Conservation (phyloP, 192 early-diverging fungal species). For the Pilaira anomala region DNA sequence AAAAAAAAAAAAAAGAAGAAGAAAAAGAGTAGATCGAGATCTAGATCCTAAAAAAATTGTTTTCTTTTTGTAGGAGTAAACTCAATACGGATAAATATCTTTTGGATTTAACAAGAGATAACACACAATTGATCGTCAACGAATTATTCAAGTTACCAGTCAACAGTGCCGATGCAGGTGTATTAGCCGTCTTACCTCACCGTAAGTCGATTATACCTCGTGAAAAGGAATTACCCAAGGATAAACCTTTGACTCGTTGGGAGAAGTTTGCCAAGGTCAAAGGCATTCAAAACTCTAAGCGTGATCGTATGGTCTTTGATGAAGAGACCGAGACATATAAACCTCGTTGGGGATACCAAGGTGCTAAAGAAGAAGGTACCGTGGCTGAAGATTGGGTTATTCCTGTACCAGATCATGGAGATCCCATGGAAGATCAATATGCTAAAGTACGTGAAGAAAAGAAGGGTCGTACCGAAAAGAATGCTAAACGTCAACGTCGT, state of each 20-base stretch:
- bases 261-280: constrained; percentile 97
- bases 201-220: constrained; percentile 70
- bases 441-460: constrained; percentile 75
- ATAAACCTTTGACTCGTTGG: constrained; percentile 91
- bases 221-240: constrained; percentile 91
- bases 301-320: constrained; percentile 79
- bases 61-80: constrained; percentile 21
- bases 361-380: constrained; percentile 59
- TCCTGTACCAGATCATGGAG: constrained; percentile 79
- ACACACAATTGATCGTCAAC: constrained; percentile 84
- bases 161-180: constrained; percentile 62
- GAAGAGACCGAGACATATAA: constrained; percentile 79
- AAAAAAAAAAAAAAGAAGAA: constrained; percentile 1
- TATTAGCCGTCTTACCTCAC: constrained; percentile 76
- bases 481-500: constrained; percentile 79
- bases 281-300: constrained; percentile 87
- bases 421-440: constrained; percentile 89
- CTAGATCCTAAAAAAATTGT: neutral
- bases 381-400: constrained; percentile 84
- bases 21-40: neutral
- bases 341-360: constrained; percentile 87
- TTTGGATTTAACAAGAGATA: constrained; percentile 69
- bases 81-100: constrained; percentile 58
- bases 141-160: constrained; percentile 81
- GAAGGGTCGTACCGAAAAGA: constrained; percentile 85